These are phyloP conservation scores for Xylariaceae sp. DNA, from an alignment of 2,329 filamentous ascomycete genomes.

Conservation along the genomic window DNA sequence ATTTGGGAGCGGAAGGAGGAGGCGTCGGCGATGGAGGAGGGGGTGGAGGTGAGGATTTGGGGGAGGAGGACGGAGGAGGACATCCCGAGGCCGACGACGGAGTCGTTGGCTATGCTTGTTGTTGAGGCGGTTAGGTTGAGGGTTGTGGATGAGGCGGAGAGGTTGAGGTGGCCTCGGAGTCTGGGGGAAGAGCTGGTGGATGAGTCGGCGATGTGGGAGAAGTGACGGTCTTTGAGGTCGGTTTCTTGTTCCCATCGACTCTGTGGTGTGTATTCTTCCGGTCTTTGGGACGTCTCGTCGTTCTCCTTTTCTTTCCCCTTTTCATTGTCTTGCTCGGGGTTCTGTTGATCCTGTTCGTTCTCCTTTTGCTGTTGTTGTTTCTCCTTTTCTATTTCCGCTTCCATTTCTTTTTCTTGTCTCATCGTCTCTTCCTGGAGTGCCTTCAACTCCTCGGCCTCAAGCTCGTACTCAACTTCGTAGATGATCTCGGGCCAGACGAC, in stretches of 20 bases:
- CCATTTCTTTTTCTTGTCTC: conserved; percentile 13
- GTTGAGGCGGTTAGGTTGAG: conserved; percentile 12
- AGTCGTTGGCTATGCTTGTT: not conserved
- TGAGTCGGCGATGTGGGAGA: conserved; percentile 10
- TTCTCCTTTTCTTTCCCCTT: conserved; percentile 11
- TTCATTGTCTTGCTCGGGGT: conserved; percentile 4
- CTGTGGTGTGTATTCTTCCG: conserved; percentile 6
- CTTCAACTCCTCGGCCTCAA: conserved; percentile 58
- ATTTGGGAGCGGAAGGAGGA: conserved; percentile 13
- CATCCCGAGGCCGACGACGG: not conserved
- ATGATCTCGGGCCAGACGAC: conserved; percentile 78
- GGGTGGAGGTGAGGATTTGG: conserved; percentile 12
- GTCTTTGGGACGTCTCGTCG: not conserved
- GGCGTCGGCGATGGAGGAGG: conserved; percentile 21
- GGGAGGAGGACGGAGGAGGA: conserved; percentile 19
- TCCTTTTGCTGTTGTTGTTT: conserved; percentile 4
- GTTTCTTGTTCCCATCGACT: conserved; percentile 7
- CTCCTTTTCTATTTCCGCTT: not conserved
- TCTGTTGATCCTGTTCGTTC: conserved; percentile 4
- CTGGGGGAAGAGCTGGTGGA: conserved; percentile 14
- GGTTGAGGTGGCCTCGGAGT: conserved; percentile 1
- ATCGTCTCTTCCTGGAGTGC: conserved; percentile 17
- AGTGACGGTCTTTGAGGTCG: conserved; percentile 12
- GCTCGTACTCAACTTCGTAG: conserved; percentile 68
- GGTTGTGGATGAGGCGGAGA: conserved; percentile 12